Evolutionary conservation across 441 rosid species (phyloP), one percentile per base, ranked within the genome.

Genomic region (Omphalea diandra): DNA sequence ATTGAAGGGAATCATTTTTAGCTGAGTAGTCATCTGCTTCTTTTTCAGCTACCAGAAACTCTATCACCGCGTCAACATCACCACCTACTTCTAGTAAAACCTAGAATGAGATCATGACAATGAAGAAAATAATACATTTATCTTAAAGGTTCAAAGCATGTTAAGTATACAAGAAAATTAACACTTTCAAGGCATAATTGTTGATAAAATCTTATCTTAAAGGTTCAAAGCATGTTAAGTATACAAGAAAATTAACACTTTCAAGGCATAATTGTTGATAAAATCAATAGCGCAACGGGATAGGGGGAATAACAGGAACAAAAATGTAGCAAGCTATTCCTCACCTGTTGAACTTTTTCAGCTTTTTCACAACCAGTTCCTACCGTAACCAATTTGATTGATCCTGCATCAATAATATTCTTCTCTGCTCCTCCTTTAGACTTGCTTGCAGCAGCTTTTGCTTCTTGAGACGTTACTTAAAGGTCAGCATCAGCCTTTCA

Each of bases 401-500:
- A 82, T 63, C 80, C 88, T 47, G 86, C 70, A 81, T 81, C 78
- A 71, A 73, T 77, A 46, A 35, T 56, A 76, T 73, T 54, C 67
- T 60, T 78, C 38, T 75, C 76, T 63, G 68, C 31, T 77, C 79
- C 78, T 61, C 67, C 66, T 77, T 83, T 80, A 27, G 84, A 75
- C 71, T 90, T 88, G 79, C 81, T 76, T 57, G 77, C 81, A 10
- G 72, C 76, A 68, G 79, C 80, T 82, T 86, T 87, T 64, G 83
- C 85, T 88, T 90, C 89, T 71, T 73, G 75, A 75, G 94, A 80
- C 41, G 91, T 76, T 31, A 83, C 83, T 43, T 97, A 90, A 70
- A 94, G 86, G 73, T 90, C 89, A 87, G 86, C 89, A 81, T 91
- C 97, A 73, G 80, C 98, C 98, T 94, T 88, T 72, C 78, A 91